Evolutionary conservation across 768 basidiomycete genomes (phyloP).

Genomic region (Pisolithus orientalis): DNA sequence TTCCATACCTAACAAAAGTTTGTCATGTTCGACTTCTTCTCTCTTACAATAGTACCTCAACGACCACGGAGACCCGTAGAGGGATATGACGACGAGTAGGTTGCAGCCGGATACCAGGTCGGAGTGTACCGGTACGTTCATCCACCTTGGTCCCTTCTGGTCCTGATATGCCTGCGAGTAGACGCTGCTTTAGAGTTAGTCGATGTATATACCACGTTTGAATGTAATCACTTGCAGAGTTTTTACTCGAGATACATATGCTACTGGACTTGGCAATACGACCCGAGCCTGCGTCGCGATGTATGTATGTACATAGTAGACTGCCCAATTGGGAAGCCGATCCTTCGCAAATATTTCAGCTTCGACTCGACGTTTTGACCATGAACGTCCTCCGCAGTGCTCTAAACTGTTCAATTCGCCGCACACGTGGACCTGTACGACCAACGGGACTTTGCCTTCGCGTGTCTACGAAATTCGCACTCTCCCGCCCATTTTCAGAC

Average conservation of each 20-base stretch:
- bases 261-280: too few relatives aligned
- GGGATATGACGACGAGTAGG: constrained; percentile 67
- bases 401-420: constrained; percentile 1
- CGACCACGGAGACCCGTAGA: constrained; percentile 60
- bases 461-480: not conserved
- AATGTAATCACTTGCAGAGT: too few relatives aligned
- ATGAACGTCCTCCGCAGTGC: constrained; percentile 16
- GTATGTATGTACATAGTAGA: too few relatives aligned
- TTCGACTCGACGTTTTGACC: not conserved
- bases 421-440: not conserved
- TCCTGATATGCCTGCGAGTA: not conserved
- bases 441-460: not conserved
- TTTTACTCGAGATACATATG: too few relatives aligned
- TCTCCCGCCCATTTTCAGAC: constrained; percentile 10
- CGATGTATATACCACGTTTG: not conserved
- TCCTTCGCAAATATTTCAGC: too few relatives aligned
- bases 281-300: too few relatives aligned
- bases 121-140: not conserved
- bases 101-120: not conserved
- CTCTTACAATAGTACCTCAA: constrained; percentile 50
- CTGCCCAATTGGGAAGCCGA: too few relatives aligned
- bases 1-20: not conserved
- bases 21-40: not conserved
- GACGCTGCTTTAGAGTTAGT: not conserved
- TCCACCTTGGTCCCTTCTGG: not conserved